phyloP scores from a whole-genome alignment of 2,329 filamentous ascomycete species.

The Magnaporthales sp. region DNA sequence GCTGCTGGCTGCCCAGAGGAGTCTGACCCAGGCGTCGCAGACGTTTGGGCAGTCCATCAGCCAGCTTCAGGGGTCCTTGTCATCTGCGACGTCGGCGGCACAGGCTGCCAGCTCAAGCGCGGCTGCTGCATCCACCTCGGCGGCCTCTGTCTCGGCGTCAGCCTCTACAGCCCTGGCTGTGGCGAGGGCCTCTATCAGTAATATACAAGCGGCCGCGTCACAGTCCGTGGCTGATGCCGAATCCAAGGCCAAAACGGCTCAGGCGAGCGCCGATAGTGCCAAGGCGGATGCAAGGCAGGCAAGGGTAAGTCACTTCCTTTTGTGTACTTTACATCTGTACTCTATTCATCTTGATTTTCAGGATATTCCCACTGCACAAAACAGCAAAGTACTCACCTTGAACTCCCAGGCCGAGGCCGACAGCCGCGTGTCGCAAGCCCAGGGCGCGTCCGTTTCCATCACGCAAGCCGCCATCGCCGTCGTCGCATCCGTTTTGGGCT shows the following conservation, averaged over 20 bases:
- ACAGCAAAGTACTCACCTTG: neutral
- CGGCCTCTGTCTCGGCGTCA: slow-evolving; percentile 7
- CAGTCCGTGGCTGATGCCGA: neutral
- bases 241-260: neutral
- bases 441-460: slow-evolving; percentile 18
- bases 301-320: neutral
- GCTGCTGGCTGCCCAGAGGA: neutral
- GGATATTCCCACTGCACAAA: no score
- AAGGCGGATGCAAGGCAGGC: neutral
- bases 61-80: slow-evolving; percentile 6
- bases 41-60: slow-evolving; percentile 9
- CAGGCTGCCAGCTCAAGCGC: neutral
- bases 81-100: neutral
- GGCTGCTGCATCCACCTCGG: slow-evolving; percentile 4
- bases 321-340: neutral
- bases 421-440: slow-evolving; percentile 8
- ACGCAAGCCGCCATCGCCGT: slow-evolving; percentile 22
- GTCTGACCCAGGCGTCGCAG: slow-evolving; percentile 5
- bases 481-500: slow-evolving; percentile 23
- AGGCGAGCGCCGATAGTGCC: neutral
- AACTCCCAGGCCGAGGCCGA: neutral
- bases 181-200: slow-evolving; percentile 9
- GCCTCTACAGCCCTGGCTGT: slow-evolving; percentile 8
- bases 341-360: no score
- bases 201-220: slow-evolving; percentile 5